Evolutionary conservation across 2,329 filamentous ascomycete genomes (phyloP).

Genomic region (Venturiaceae sp.): DNA sequence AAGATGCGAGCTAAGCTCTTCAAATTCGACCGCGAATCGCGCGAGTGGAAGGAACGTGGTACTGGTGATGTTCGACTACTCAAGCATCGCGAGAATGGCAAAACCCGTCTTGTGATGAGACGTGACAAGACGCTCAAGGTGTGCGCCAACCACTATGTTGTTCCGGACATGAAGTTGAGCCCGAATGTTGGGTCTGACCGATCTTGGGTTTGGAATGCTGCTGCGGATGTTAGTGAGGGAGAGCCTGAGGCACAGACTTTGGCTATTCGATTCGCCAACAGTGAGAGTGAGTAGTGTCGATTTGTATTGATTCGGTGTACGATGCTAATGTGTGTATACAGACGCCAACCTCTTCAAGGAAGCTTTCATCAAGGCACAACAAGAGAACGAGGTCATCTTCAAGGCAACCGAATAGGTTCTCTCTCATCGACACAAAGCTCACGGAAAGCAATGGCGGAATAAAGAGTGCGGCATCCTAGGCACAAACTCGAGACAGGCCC

Average conservation of each 20-base stretch:
- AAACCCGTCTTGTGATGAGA: slow-evolving; percentile 96
- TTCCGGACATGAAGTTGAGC: slow-evolving; percentile 97
- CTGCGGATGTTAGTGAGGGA: slow-evolving; percentile 95
- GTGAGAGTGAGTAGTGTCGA: slow-evolving; percentile 63
- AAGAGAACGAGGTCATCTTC: slow-evolving; percentile 89
- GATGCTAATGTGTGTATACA: slow-evolving; percentile 25
- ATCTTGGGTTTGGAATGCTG: slow-evolving; percentile 98
- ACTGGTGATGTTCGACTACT: slow-evolving; percentile 92
- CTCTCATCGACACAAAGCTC: slow-evolving; percentile 11
- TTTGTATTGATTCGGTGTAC: not conserved
- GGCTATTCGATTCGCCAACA: slow-evolving; percentile 95
- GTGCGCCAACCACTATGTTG: slow-evolving; percentile 99
- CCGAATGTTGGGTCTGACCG: slow-evolving; percentile 97
- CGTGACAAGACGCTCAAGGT: slow-evolving; percentile 99
- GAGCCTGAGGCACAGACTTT: slow-evolving; percentile 93
- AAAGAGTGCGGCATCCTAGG: not conserved
- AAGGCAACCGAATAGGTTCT: slow-evolving; percentile 14
- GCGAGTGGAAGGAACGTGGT: slow-evolving; percentile 98
- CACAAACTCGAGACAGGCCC: not conserved
- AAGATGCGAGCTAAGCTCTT: slow-evolving; percentile 99
- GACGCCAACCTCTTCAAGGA: slow-evolving; percentile 98
- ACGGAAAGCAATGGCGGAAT: slow-evolving; percentile 14
- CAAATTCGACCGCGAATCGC: slow-evolving; percentile 85
- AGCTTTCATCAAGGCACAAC: slow-evolving; percentile 90
- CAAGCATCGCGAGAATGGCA: slow-evolving; percentile 98